Conservation (phyloP, 805 yeast species). For the Saturnispora galanensis region DNA sequence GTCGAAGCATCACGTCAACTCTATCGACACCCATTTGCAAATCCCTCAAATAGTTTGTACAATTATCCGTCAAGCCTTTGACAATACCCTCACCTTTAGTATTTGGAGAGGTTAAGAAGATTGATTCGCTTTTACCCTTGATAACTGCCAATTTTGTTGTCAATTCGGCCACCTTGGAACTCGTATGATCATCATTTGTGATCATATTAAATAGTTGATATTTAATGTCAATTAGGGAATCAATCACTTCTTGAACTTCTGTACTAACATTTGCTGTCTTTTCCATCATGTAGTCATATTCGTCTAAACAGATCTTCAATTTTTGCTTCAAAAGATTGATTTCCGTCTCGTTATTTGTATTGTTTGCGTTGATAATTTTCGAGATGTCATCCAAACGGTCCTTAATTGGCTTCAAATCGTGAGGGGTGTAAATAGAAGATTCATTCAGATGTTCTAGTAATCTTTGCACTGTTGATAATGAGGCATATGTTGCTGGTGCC, state of each 20-base stretch:
- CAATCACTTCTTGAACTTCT: constrained; percentile 41
- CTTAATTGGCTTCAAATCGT: constrained; percentile 72
- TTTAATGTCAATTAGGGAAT: constrained; percentile 52
- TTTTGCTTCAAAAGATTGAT: constrained; percentile 50
- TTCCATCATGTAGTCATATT: constrained; percentile 46
- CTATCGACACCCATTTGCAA: constrained; percentile 38
- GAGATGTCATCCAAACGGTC: constrained; percentile 63
- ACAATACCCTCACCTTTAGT: constrained; percentile 37
- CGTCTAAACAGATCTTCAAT: constrained; percentile 49
- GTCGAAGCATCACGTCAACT: constrained; percentile 42
- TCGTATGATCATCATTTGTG: constrained; percentile 32
- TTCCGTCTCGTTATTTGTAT: constrained; percentile 18
- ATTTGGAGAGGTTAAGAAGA: constrained; percentile 16
- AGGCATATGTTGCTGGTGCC: constrained; percentile 92
- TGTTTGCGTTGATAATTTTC: constrained; percentile 46
- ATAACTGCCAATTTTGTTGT: constrained; percentile 16
- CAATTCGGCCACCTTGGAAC: constrained; percentile 12
- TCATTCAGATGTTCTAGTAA: constrained; percentile 75
- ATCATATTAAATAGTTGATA: constrained; percentile 45
- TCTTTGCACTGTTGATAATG: constrained; percentile 77
- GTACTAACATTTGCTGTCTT: constrained; percentile 45
- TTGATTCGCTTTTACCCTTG: constrained; percentile 18
- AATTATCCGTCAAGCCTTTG: constrained; percentile 75
- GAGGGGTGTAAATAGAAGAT: constrained; percentile 70
- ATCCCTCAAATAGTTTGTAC: constrained; percentile 66